Conservation (phyloP, 225 moss, liverwort and hornwort species). For the Lunularia cruciata region DNA sequence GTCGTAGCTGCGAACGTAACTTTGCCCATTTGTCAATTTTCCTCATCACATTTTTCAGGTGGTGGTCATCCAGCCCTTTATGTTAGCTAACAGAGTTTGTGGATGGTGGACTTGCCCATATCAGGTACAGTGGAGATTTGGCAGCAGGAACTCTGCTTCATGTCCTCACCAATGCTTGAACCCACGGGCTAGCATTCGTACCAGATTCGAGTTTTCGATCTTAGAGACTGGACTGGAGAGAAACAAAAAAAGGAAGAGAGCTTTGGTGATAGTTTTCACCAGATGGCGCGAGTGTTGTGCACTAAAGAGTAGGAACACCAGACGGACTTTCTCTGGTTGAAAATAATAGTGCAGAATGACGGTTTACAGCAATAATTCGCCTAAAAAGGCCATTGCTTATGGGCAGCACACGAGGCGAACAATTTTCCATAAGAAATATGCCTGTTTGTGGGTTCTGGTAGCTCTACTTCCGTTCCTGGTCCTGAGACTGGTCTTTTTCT, state of each 20-base stretch:
- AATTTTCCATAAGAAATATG: constrained; percentile 18
- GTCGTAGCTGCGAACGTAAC: too few species aligned
- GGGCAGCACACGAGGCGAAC: constrained; percentile 3
- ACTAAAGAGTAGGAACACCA: background rate
- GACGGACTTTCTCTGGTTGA: background rate
- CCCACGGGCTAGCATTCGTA: background rate
- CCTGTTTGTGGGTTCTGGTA: constrained; percentile 25
- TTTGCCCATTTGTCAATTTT: too few species aligned
- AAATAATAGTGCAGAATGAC: constrained; percentile 23
- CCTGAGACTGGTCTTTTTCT: constrained; percentile 35
- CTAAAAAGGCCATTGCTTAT: background rate
- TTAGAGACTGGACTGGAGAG: background rate
- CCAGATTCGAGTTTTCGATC: background rate
- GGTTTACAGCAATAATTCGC: background rate
- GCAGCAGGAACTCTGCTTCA: background rate
- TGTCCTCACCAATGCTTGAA: background rate
- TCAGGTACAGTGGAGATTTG: background rate
- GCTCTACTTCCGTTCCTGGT: constrained; percentile 30
- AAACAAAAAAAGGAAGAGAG: background rate
- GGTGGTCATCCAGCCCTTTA: too few species aligned
- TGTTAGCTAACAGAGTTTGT: background rate
- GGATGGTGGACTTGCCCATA: background rate
- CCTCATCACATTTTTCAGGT: too few species aligned
- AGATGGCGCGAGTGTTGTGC: background rate
- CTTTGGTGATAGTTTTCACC: background rate